Evolutionary conservation across 352 stramenopile genomes (phyloP).

Genomic region (Saprolegnia parasitica): DNA sequence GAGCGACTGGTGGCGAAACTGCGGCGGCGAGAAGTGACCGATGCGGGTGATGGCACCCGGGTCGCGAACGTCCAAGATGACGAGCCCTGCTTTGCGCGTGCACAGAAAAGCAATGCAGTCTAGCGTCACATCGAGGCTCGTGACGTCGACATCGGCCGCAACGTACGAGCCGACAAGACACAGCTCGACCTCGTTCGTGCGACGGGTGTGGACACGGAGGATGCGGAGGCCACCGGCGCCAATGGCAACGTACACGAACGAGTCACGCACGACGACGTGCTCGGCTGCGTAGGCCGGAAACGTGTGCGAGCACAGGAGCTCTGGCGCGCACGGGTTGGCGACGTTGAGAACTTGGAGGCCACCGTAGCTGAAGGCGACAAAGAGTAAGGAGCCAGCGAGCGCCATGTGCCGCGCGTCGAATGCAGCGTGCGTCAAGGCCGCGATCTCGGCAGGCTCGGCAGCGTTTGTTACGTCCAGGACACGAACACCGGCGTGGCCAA

Average conservation of each 20-base stretch:
- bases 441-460: conserved; percentile 16
- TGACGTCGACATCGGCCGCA: conserved; percentile 4
- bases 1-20: not conserved
- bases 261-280: conserved; percentile 2
- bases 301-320: not conserved
- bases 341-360: conserved; percentile 26
- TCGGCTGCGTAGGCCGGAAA: conserved; percentile 22
- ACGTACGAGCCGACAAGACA: conserved; percentile 21
- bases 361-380: conserved; percentile 28
- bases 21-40: not conserved
- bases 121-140: conserved; percentile 9
- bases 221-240: conserved; percentile 19
- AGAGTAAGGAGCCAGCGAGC: conserved; percentile 3
- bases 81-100: conserved; percentile 12
- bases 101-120: conserved; percentile 20
- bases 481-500: conserved; percentile 25
- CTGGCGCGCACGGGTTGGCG: conserved; percentile 16
- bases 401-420: conserved; percentile 29
- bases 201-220: not conserved
- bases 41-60: conserved; percentile 3
- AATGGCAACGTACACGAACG: conserved; percentile 19
- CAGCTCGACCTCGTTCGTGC: not conserved
- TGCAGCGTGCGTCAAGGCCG: conserved; percentile 9
- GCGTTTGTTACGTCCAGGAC: conserved; percentile 27
- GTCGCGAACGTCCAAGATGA: conserved; percentile 25